Conservation (phyloP, 1,139 yeast genomes). For the Pichia sp. region DNA sequence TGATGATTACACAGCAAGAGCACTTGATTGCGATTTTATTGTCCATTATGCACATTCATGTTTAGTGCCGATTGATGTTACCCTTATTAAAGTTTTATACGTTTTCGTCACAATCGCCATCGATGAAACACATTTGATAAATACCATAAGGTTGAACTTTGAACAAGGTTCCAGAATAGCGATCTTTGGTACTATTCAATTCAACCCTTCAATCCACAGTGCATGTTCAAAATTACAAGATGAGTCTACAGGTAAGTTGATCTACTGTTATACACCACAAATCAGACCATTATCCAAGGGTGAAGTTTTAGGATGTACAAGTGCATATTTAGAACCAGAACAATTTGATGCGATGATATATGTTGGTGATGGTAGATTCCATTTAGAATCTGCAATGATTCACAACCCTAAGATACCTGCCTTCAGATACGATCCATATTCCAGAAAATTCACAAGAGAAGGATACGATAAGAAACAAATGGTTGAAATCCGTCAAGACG, state of each 20-base stretch:
- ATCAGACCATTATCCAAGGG: constrained; percentile 92
- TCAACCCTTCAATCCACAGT: constrained; percentile 90
- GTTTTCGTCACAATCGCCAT: constrained; percentile 94
- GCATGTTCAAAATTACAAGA: constrained; percentile 58
- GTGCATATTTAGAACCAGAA: constrained; percentile 67
- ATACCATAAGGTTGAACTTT: constrained; percentile 74
- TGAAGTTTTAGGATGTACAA: constrained; percentile 95
- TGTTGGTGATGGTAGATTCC: constrained; percentile 96
- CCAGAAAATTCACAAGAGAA: constrained; percentile 86
- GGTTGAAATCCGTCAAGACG: constrained; percentile 70
- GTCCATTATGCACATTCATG: constrained; percentile 99
- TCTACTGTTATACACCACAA: constrained; percentile 82
- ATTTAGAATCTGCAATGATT: constrained; percentile 94
- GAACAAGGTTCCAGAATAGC: constrained; percentile 62
- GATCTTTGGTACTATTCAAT: constrained; percentile 93
- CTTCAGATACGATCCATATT: constrained; percentile 91
- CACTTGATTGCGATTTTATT: constrained; percentile 90
- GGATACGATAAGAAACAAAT: constrained; percentile 84
- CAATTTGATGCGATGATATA: constrained; percentile 81
- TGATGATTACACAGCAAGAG: constrained; percentile 92
- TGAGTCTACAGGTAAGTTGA: constrained; percentile 44
- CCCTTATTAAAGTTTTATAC: constrained; percentile 84
- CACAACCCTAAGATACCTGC: constrained; percentile 95
- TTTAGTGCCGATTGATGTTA: constrained; percentile 91
- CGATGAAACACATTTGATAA: constrained; percentile 77